These are phyloP conservation scores for Lasiodiplodia theobromae DNA, from an alignment of 2,329 filamentous ascomycete species.

Conservation along the genomic window DNA sequence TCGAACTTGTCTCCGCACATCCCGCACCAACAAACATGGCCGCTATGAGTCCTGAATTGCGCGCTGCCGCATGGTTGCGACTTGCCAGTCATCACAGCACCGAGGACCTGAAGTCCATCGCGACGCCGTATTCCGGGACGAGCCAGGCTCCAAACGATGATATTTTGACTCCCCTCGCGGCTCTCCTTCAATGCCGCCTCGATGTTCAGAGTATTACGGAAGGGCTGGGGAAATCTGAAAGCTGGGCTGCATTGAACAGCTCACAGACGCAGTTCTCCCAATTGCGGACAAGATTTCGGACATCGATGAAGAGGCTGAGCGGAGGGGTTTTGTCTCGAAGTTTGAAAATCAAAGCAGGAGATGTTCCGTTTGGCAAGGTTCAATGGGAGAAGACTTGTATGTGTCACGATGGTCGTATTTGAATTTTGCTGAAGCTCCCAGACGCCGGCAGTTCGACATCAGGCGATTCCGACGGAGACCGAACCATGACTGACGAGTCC, in stretches of 20 bases:
- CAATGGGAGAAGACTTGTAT: slow-evolving; percentile 17
- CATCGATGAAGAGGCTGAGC: slow-evolving; percentile 2
- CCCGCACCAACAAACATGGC: not conserved
- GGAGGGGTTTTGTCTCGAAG: not conserved
- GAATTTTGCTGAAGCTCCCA: not conserved
- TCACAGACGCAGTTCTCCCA: slow-evolving; percentile 14
- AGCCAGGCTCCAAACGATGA: not conserved
- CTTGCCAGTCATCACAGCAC: not conserved
- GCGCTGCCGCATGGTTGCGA: not conserved
- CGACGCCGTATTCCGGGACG: not conserved
- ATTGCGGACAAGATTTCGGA: not conserved
- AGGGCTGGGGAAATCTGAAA: not conserved
- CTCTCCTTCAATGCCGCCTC: slow-evolving; percentile 13
- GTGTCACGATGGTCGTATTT: not conserved
- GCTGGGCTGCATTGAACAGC: slow-evolving; percentile 8
- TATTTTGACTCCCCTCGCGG: not conserved
- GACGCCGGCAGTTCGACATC: slow-evolving; percentile 10
- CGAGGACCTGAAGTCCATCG: not conserved
- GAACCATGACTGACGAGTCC: slow-evolving; percentile 4
- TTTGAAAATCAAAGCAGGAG: not conserved
- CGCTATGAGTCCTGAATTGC: not conserved
- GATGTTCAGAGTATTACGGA: not conserved
- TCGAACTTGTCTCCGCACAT: not conserved
- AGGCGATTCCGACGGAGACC: slow-evolving; percentile 5
- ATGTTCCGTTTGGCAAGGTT: slow-evolving; percentile 4